Base-by-base conservation (phyloP, 768 basidiomycete species). In the Leccinum aurantiacum region DNA sequence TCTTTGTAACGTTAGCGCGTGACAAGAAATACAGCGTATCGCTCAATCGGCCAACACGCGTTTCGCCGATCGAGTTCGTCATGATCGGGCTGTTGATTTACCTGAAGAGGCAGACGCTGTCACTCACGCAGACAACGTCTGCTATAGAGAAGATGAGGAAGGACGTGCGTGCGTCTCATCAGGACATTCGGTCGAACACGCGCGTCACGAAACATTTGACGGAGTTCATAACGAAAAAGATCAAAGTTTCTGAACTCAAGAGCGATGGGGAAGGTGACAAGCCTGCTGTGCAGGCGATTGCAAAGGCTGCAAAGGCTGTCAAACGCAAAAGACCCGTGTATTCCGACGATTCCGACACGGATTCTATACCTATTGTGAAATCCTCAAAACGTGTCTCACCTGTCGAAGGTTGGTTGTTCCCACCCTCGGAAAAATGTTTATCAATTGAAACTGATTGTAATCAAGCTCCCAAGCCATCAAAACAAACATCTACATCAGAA, bases 31-130 rank as follows among this genome's bases (percentile, higher is more conserved):
- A 74, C 33, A 70, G 68, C 33, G 63, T 57, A 31, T 71, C 76
- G 6, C 71, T 79, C 35, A 69, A 72, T 53, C 67, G 65, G 19
- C 75, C 75, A 15, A 67, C 73, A 9, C 75, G 76, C 25, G 72
- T 81, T 5, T 73, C 79, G 9, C 77, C 80, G 1, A 74, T 78
- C 44, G 80, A 80, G 59, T 80, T 82, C 63, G 76, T 83, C 57
- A 78, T 79, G 75, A 70, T 76, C 0, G 75, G 71, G 19, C 73
- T 77, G 57, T 66, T 83, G 61, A 76, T 85, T 19, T 69, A 73
- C 56, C 56, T 76, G 44, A 71, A 77, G 61, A 69, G 74, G 38
- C 44, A 66, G 44, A 64, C 54, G 4, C 54, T 78, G 6, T 76
- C 77, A 0, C 69, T 79, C 31, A 67, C 69, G 2, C 80, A 83